Percentiles rank a stretch among this genome's conserved stretches.
Conservation (phyloP, 768 basidiomycete species). For the Calocybe indica region DNA sequence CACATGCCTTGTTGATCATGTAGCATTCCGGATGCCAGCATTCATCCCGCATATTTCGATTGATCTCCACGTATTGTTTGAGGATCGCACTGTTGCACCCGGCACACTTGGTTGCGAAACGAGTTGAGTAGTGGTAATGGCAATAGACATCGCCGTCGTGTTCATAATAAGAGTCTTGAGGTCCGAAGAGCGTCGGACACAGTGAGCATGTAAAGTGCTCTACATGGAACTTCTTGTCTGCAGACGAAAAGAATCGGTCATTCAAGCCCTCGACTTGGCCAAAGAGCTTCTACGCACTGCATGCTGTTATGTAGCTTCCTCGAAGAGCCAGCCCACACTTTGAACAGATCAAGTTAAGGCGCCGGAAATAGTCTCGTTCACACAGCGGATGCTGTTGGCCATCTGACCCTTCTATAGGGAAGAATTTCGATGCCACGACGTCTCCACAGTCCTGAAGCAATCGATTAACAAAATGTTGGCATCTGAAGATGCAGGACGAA, state of each 20-base stretch:
- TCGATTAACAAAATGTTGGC: not conserved
- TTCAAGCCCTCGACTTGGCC: constrained; percentile 4
- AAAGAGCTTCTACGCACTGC: constrained; percentile 53
- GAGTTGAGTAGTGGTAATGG: constrained; percentile 98
- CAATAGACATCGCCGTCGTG: constrained; percentile 98
- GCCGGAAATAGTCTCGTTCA: constrained; percentile 95
- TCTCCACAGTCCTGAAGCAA: constrained; percentile 82
- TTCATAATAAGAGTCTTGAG: constrained; percentile 98
- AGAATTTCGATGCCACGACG: constrained; percentile 97
- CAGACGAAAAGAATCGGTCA: too few relatives aligned
- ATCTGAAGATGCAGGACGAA: constrained; percentile 31
- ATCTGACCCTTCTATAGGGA: constrained; percentile 91
- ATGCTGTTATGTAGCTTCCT: constrained; percentile 98
- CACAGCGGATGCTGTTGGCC: constrained; percentile 92
- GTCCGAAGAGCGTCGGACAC: constrained; percentile 93
- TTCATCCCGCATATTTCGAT: constrained; percentile 95
- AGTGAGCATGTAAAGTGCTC: constrained; percentile 99
- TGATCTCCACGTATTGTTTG: constrained; percentile 99
- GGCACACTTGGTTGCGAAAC: constrained; percentile 97
- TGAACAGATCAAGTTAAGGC: constrained; percentile 92
- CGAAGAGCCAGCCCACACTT: constrained; percentile 93
- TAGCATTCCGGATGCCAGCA: constrained; percentile 99
- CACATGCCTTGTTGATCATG: constrained; percentile 95
- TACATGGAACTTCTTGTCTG: constrained; percentile 98
- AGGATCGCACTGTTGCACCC: constrained; percentile 96